Evolutionary conservation across 208 protist genomes (phyloP), one percentile per base, ranked within the genome.

Genomic region (Acanthamoeba sp.): DNA sequence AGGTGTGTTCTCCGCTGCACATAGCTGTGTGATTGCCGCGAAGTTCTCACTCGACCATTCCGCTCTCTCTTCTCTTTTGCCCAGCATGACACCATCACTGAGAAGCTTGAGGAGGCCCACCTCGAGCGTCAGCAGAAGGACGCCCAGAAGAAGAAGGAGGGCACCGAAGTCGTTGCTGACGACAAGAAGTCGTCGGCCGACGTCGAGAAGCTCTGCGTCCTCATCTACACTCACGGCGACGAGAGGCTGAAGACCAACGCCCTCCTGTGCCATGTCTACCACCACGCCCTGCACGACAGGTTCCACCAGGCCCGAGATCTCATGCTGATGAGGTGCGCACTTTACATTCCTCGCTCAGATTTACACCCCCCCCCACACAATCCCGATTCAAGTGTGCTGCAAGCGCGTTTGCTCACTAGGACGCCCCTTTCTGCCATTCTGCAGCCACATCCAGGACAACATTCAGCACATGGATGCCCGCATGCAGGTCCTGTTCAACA

Each of bases 401-500:
- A n/a, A n/a, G n/a, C n/a, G n/a, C n/a, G n/a, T n/a, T n/a, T n/a
- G 16, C 59, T 66, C 59, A 32, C 59, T 80, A 10, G 12, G 7
- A 16, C 18, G 3, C n/a, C 22, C 40, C 9, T 10, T 42, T 80
- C n/a, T 22, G 45, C 45, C 7, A 48, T 29, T 20, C 42, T n/a
- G 29, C 73, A 84, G 89, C 42, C 97, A 98, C 94, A 93, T 99
- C 14, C 98, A 98, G 95, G 98, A 99, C 87, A 97, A 69, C 59
- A 97, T 98, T 85, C 89, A 95, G n/a, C 40, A 97, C 27, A 95
- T 95, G 38, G 97, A 98, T 87, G 84, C 98, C 38, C 66, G 91
- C 10, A 97, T 96, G n/a, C 96, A 98, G 93, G 98, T 99, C 50
- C 94, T 98, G 4, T 99, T 97, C 98, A 99, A 99, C 95, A 96